Percentiles rank a stretch among this genome's conserved stretches.
Conservation (phyloP, 2,329 filamentous ascomycete species). For the Zopfia rhizophila region DNA sequence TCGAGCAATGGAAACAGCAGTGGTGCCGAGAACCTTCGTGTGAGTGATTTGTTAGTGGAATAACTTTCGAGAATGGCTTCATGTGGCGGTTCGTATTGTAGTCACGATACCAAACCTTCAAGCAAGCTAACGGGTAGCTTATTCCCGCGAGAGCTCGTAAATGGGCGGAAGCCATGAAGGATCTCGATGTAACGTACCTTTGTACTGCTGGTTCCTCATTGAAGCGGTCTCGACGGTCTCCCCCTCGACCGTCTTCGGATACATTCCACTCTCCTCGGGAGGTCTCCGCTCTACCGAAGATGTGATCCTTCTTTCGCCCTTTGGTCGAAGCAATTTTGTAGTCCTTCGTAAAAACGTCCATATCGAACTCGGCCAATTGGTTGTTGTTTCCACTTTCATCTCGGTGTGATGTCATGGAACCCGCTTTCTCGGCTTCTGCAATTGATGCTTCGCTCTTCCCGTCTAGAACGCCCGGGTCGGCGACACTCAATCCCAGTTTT, state of each 20-base stretch:
- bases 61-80: constrained; percentile 11
- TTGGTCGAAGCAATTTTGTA: constrained; percentile 31
- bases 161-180: constrained; percentile 5
- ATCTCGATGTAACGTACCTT: constrained; percentile 41
- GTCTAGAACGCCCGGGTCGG: constrained; percentile 48
- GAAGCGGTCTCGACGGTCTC: constrained; percentile 48
- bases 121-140: constrained; percentile 8
- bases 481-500: constrained; percentile 74
- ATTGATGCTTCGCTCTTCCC: constrained; percentile 30
- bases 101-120: constrained; percentile 7
- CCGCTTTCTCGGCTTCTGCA: constrained; percentile 39
- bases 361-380: constrained; percentile 41
- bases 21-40: constrained; percentile 59
- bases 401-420: constrained; percentile 34
- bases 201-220: constrained; percentile 47
- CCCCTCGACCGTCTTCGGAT: constrained; percentile 35
- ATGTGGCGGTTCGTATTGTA: constrained; percentile 11
- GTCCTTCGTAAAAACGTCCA: constrained; percentile 46
- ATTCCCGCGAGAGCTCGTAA: constrained; percentile 11
- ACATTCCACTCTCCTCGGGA: constrained; percentile 53
- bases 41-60: constrained; percentile 30
- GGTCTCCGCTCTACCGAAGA: constrained; percentile 54
- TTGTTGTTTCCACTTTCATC: constrained; percentile 29
- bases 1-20: constrained; percentile 81
- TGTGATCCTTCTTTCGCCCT: constrained; percentile 42